Conservation (phyloP, 306 rosid species). For the Begonia masoniana region DNA sequence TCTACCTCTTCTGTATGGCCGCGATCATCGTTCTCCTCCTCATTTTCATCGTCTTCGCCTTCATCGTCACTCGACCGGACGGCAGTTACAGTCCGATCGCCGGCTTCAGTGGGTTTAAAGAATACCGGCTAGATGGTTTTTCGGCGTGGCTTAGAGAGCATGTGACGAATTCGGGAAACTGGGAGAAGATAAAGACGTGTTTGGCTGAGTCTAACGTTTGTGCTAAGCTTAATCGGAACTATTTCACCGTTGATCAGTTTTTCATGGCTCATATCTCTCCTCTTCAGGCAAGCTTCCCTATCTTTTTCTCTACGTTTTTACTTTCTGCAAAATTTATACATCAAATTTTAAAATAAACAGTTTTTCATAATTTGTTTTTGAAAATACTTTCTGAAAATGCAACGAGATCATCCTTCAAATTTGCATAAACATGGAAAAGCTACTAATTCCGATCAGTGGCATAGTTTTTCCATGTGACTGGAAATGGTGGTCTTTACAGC, state of each 20-base stretch:
- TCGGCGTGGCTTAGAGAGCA: conserved; percentile 58
- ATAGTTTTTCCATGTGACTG: too few relatives aligned
- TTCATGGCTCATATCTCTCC: conserved; percentile 58
- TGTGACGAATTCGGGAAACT: conserved; percentile 31
- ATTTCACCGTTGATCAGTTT: conserved; percentile 46
- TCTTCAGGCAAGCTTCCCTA: conserved; percentile 39
- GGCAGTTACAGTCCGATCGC: conserved; percentile 51
- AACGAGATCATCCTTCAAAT: too few relatives aligned
- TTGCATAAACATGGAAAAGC: too few relatives aligned
- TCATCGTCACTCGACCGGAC: conserved; percentile 45
- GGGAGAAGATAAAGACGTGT: conserved; percentile 59
- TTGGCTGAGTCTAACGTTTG: conserved; percentile 67
- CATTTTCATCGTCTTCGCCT: conserved; percentile 52
- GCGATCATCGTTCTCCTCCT: conserved; percentile 50
- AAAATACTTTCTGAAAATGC: too few relatives aligned
- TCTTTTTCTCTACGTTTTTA: too few relatives aligned
- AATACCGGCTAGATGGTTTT: conserved; percentile 43
- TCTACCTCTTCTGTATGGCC: conserved; percentile 79
- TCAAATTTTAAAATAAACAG: too few relatives aligned
- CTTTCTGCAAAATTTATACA: too few relatives aligned
- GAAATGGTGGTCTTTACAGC: too few relatives aligned
- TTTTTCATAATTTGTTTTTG: too few relatives aligned
- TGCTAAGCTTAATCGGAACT: conserved; percentile 28
- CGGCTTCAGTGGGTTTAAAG: conserved; percentile 39
- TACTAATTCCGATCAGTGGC: too few relatives aligned